These are phyloP conservation scores for Pelargonium nanum DNA, from an alignment of 345 rosid species.

Conservation along the genomic window DNA sequence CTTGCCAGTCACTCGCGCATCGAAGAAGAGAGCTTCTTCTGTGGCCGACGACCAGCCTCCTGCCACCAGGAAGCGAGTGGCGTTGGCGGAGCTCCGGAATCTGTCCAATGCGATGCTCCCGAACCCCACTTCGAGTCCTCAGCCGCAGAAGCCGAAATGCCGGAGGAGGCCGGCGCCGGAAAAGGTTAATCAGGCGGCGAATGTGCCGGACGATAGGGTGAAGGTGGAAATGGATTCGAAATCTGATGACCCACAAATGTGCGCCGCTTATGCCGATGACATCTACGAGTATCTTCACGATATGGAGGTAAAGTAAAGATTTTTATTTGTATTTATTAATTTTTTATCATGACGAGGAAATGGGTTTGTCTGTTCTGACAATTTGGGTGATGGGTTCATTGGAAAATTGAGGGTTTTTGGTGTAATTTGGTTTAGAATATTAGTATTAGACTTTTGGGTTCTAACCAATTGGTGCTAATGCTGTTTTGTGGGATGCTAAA, in stretches of 20 bases:
- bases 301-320: conserved; percentile 17
- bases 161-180: conserved; percentile 11
- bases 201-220: conserved; percentile 8
- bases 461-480: not conserved
- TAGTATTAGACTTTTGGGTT: not conserved
- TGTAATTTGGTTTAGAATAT: not conserved
- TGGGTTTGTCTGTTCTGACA: not conserved
- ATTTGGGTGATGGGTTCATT: not conserved
- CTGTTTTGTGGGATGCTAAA: not conserved
- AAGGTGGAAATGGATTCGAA: conserved; percentile 17
- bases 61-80: conserved; percentile 46
- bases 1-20: conserved; percentile 44
- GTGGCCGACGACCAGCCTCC: conserved; percentile 12
- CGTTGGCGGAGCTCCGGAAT: conserved; percentile 50
- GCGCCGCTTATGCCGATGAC: conserved; percentile 17
- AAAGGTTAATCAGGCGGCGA: conserved; percentile 7
- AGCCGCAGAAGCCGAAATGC: not conserved
- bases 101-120: conserved; percentile 24
- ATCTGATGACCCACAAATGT: conserved; percentile 22
- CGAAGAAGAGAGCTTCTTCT: conserved; percentile 39
- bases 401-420: not conserved
- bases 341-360: not conserved
- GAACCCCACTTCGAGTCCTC: not conserved
- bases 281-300: conserved; percentile 19
- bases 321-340: not conserved